These are phyloP conservation scores for Tetrahymena elliotti DNA, from an alignment of 73 alveolate species.

Conservation along the genomic window DNA sequence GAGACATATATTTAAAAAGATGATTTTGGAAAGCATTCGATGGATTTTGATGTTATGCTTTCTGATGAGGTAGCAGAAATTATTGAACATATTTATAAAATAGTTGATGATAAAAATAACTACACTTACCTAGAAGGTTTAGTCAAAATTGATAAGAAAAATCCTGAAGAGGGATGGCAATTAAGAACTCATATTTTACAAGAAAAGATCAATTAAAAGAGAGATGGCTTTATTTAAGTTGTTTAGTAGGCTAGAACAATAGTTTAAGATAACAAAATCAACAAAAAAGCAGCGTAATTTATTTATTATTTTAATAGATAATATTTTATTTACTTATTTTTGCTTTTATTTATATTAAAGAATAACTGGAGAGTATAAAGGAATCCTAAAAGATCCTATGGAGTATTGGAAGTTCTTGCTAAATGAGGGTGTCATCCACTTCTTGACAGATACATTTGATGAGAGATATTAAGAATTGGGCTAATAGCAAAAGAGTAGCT, in stretches of 20 bases:
- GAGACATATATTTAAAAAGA: not conserved
- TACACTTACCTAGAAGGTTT: not conserved
- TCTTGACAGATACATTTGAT: not conserved
- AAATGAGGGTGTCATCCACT: not conserved
- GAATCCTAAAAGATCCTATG: not conserved
- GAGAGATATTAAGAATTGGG: not conserved
- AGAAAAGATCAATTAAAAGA: not conserved
- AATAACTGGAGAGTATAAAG: not conserved
- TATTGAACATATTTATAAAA: not conserved
- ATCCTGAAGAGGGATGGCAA: not conserved
- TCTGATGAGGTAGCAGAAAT: not conserved
- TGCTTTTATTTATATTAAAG: not conserved
- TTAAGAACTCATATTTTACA: not conserved
- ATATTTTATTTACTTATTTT: not conserved
- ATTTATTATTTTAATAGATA: not conserved
- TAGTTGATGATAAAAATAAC: not conserved
- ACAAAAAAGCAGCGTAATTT: not conserved
- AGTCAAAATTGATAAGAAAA: not conserved
- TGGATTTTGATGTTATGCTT: not conserved
- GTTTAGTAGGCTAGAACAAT: not conserved
- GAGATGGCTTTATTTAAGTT: not conserved
- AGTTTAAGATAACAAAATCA: not conserved
- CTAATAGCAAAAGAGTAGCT: not conserved
- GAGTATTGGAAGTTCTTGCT: not conserved
- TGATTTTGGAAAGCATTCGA: not conserved